phyloP scores from a whole-genome alignment of 805 yeast genomes.

The Candida patagonica region DNA sequence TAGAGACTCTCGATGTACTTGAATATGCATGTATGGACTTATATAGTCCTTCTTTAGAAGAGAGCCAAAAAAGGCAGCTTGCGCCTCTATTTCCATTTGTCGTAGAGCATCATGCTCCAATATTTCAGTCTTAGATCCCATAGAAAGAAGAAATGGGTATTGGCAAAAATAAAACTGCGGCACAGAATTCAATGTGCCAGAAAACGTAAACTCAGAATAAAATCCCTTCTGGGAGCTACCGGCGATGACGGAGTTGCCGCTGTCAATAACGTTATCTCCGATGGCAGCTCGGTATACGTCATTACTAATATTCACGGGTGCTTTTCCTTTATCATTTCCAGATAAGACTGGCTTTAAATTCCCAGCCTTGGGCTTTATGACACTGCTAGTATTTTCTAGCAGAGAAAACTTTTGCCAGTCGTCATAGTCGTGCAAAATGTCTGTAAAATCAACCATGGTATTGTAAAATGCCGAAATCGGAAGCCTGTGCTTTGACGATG shows the following conservation, averaged over 20 bases:
- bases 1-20: constrained; percentile 57
- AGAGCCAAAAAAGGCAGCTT: constrained; percentile 76
- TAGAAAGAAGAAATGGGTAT: constrained; percentile 69
- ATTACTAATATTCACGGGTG: background rate
- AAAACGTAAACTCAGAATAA: background rate
- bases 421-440: constrained; percentile 71
- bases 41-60: constrained; percentile 50
- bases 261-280: constrained; percentile 8
- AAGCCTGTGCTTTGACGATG: constrained; percentile 23
- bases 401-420: constrained; percentile 49
- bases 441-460: constrained; percentile 69
- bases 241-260: background rate
- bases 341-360: background rate
- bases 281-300: constrained; percentile 4
- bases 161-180: constrained; percentile 54
- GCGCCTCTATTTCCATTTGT: constrained; percentile 80
- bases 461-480: constrained; percentile 56
- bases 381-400: background rate
- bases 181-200: background rate
- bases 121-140: constrained; percentile 75
- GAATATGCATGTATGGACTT: constrained; percentile 60
- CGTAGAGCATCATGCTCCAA: constrained; percentile 73
- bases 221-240: background rate
- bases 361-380: background rate
- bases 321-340: background rate